Percentiles rank a stretch among this genome's conserved stretches.
Evolutionary conservation across 371 early-diverging fungal genomes (phyloP).

Genomic region (Batkoa obscura): DNA sequence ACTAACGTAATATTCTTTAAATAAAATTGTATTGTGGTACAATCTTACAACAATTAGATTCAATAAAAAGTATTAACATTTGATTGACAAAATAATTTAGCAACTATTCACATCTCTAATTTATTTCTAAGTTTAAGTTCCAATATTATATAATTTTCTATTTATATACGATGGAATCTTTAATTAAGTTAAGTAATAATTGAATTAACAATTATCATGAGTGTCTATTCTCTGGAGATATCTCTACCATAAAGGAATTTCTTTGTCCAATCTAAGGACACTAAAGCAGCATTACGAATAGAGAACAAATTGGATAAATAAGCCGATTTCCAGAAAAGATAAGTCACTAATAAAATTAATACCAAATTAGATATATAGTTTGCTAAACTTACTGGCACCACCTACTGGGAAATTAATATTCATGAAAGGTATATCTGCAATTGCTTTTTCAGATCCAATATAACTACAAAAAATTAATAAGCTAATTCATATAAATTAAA

Average conservation of each 20-base stretch:
- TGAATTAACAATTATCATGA: too few relatives aligned
- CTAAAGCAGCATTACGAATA: slow-evolving; percentile 54
- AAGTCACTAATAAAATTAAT: slow-evolving; percentile 33
- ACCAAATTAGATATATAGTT: too few relatives aligned
- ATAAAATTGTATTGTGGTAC: too few relatives aligned
- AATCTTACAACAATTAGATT: too few relatives aligned
- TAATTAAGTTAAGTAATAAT: too few relatives aligned
- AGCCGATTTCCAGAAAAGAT: slow-evolving; percentile 56
- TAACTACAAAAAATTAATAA: slow-evolving; percentile 19
- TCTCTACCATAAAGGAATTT: slow-evolving; percentile 72
- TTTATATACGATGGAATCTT: too few relatives aligned
- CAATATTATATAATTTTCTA: too few relatives aligned
- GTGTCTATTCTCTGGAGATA: slow-evolving; percentile 23
- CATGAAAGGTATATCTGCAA: slow-evolving; percentile 69
- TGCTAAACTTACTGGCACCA: slow-evolving; percentile 24
- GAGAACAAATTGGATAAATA: slow-evolving; percentile 59
- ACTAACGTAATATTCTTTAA: too few relatives aligned
- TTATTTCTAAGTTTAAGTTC: too few relatives aligned
- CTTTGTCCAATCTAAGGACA: slow-evolving; percentile 78
- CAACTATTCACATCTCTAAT: too few relatives aligned
- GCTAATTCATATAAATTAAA: not conserved
- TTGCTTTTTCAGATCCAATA: slow-evolving; percentile 74
- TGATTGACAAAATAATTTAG: too few relatives aligned
- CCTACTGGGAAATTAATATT: slow-evolving; percentile 46
- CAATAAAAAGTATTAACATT: too few relatives aligned